Evolutionary conservation across 2,329 filamentous ascomycete genomes (phyloP).

Genomic region (Dothidotthia symphoricarpi): DNA sequence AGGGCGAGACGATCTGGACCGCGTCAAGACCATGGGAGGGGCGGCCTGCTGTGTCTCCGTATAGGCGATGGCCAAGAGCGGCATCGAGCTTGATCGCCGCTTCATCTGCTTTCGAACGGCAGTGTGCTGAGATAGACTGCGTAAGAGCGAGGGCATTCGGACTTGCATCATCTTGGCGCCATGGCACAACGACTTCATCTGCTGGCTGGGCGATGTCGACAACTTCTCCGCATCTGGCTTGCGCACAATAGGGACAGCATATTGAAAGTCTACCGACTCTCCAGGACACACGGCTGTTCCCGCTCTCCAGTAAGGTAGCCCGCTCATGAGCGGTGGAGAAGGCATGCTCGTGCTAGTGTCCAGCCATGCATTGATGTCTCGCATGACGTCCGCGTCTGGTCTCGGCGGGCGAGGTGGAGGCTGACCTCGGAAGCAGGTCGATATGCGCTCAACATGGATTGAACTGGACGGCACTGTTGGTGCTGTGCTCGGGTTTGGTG

Average conservation of each 20-base stretch:
- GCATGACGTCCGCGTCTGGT: conserved; percentile 26
- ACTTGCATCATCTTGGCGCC: conserved; percentile 31
- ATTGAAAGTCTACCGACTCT: conserved; percentile 19
- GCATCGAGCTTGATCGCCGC: conserved; percentile 28
- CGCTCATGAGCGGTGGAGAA: conserved; percentile 33
- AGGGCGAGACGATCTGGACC: conserved; percentile 10
- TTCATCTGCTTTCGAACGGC: conserved; percentile 15
- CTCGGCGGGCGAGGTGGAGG: conserved; percentile 24
- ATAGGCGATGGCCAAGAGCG: conserved; percentile 19
- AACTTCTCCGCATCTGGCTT: conserved; percentile 9
- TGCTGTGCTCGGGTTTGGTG: conserved; percentile 6
- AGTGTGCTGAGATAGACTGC: conserved; percentile 15
- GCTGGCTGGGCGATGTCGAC: conserved; percentile 19
- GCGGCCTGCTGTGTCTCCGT: conserved; percentile 9
- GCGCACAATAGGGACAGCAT: conserved; percentile 28
- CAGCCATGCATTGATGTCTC: conserved; percentile 36
- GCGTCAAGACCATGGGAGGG: conserved; percentile 7
- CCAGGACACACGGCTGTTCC: conserved; percentile 9
- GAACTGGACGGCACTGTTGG: conserved; percentile 7
- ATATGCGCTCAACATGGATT: conserved; percentile 8
- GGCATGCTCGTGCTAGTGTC: conserved; percentile 29
- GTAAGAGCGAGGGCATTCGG: conserved; percentile 29
- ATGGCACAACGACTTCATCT: conserved; percentile 26
- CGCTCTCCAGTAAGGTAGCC: conserved; percentile 35
- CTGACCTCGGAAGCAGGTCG: conserved; percentile 8